Evolutionary conservation across 257 asterid genomes (phyloP).

Genomic region (Echites panduratus): DNA sequence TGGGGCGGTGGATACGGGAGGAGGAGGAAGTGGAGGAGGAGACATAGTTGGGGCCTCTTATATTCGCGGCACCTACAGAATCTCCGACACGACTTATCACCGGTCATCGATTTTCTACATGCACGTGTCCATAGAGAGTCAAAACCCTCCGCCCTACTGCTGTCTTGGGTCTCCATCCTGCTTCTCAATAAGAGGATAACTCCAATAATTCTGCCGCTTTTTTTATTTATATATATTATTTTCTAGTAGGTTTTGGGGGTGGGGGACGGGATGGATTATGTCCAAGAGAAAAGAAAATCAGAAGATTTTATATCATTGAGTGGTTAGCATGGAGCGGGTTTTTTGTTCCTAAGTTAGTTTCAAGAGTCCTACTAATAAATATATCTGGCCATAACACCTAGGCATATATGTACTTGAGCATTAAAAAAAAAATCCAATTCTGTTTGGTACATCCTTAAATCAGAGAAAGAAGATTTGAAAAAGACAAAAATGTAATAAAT

Average conservation of each 20-base stretch:
- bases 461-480: too few species aligned
- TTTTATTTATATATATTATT: too few species aligned
- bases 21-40: neutral
- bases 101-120: slow-evolving; percentile 5
- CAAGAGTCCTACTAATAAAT: neutral
- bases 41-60: slow-evolving; percentile 11
- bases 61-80: slow-evolving; percentile 11
- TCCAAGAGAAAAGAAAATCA: too few species aligned
- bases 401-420: neutral
- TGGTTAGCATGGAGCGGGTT: too few species aligned
- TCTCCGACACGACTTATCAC: slow-evolving; percentile 10
- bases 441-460: too few species aligned
- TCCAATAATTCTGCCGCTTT: neutral
- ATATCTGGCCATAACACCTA: neutral
- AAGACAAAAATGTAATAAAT: too few species aligned
- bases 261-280: too few species aligned
- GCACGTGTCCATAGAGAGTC: slow-evolving; percentile 7
- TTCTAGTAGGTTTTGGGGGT: too few species aligned
- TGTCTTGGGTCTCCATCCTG: neutral
- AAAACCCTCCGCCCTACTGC: neutral
- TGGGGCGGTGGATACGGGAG: slow-evolving; percentile 5
- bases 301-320: too few species aligned
- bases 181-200: neutral
- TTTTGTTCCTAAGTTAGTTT: neutral
- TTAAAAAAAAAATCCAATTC: too few species aligned